Percentiles rank a stretch among this genome's conserved stretches.
Evolutionary conservation across 2,329 filamentous ascomycete species (phyloP).

Genomic region (Fusarium palustre): DNA sequence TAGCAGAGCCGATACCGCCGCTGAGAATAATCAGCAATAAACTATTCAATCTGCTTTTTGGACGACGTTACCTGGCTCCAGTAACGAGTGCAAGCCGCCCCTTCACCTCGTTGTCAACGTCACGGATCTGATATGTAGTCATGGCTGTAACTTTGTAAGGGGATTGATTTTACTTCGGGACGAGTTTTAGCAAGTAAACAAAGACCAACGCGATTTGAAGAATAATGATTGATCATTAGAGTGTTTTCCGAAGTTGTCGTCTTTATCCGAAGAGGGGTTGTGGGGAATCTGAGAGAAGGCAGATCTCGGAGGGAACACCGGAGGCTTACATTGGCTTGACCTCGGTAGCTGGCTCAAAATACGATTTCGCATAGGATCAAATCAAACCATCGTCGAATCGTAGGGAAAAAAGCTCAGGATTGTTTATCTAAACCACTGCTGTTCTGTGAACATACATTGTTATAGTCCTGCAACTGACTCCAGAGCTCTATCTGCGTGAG

Average conservation of each 20-base stretch:
- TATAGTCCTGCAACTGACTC: too few species aligned
- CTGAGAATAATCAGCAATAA: background rate
- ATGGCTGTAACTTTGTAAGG: background rate
- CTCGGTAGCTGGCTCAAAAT: background rate
- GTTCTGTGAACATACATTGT: background rate
- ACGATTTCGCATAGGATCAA: background rate
- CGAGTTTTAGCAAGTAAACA: background rate
- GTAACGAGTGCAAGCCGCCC: slow-evolving; percentile 33
- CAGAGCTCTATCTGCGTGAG: too few species aligned
- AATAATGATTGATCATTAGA: background rate
- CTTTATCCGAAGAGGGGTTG: slow-evolving; percentile 33
- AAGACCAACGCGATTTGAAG: background rate
- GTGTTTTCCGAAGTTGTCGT: slow-evolving; percentile 1
- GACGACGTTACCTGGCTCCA: slow-evolving; percentile 18
- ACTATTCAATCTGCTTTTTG: fast-evolving
- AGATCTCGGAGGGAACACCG: slow-evolving; percentile 20
- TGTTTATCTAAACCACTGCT: background rate
- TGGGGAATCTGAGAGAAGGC: slow-evolving; percentile 1
- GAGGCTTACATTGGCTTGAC: background rate
- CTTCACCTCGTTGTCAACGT: slow-evolving; percentile 25
- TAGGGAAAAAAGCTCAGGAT: fast-evolving
- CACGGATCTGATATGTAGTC: slow-evolving; percentile 22
- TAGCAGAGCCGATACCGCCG: slow-evolving; percentile 31
- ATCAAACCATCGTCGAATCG: background rate
- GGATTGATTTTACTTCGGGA: background rate